Conservation (phyloP, 164 flowering plant species). For the Nelumbo lutea region DNA sequence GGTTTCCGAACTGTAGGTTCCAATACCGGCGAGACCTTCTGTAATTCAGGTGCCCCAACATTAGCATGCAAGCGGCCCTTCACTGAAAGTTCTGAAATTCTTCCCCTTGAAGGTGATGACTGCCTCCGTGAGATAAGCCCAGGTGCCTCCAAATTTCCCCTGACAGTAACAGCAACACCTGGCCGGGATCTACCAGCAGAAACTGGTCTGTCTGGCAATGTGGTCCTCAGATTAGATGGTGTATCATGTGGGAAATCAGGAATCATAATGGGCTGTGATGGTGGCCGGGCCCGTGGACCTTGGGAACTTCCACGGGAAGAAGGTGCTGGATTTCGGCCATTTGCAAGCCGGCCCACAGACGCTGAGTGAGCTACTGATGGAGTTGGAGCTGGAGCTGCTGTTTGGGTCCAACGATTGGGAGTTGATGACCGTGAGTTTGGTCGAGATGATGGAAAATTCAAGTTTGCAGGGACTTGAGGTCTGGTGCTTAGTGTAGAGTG, state of each 20-base stretch:
- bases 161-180: slow-evolving; percentile 34
- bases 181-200: slow-evolving; percentile 94
- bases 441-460: slow-evolving; percentile 38
- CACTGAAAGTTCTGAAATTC: slow-evolving; percentile 45
- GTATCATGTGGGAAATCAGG: slow-evolving; percentile 84
- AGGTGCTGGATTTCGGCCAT: slow-evolving; percentile 45
- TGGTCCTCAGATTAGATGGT: slow-evolving; percentile 89
- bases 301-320: slow-evolving; percentile 81
- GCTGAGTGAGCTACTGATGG: slow-evolving; percentile 33
- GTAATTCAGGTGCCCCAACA: slow-evolving; percentile 45
- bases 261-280: slow-evolving; percentile 59
- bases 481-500: slow-evolving; percentile 85
- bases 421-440: slow-evolving; percentile 76
- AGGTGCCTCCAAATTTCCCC: slow-evolving; percentile 41
- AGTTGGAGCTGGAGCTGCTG: slow-evolving; percentile 31
- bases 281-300: slow-evolving; percentile 50
- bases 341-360: slow-evolving; percentile 53
- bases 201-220: slow-evolving; percentile 79
- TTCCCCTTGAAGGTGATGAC: slow-evolving; percentile 77
- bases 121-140: slow-evolving; percentile 45
- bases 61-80: slow-evolving; percentile 41
- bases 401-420: slow-evolving; percentile 63
- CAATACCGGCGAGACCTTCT: slow-evolving; percentile 29
- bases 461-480: slow-evolving; percentile 53
- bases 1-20: slow-evolving; percentile 48